phyloP scores from a whole-genome alignment of 176 grass and related monocot species.

The Cenchrus americanus region DNA sequence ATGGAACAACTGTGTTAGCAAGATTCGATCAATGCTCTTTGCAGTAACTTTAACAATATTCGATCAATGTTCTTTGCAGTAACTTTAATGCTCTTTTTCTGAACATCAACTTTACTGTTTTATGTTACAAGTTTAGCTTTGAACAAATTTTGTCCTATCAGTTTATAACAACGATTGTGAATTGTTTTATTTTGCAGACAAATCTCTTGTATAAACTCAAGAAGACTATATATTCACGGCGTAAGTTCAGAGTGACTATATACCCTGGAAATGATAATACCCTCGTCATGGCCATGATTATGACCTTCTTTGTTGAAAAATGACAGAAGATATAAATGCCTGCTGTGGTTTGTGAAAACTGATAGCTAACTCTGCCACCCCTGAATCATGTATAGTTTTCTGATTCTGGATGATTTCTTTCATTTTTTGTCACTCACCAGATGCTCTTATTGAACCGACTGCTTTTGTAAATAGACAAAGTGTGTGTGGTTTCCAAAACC shows the following conservation, averaged over 20 bases:
- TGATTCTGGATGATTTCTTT: constrained; percentile 7
- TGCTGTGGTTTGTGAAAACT: constrained; percentile 25
- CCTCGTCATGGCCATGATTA: constrained; percentile 75
- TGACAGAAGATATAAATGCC: not conserved
- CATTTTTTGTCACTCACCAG: constrained; percentile 26
- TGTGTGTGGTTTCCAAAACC: not conserved
- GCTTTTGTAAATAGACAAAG: not conserved
- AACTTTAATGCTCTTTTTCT: too few relatives aligned
- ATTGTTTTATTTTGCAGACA: constrained; percentile 60
- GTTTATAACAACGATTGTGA: not conserved
- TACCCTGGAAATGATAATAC: constrained; percentile 89
- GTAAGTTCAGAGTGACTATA: constrained; percentile 81
- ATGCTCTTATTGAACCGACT: constrained; percentile 21
- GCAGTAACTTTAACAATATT: not conserved
- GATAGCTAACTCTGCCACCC: not conserved
- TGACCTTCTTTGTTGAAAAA: constrained; percentile 65
- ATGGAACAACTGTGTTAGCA: not conserved
- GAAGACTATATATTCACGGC: constrained; percentile 76
- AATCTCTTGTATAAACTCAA: constrained; percentile 86
- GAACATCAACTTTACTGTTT: not conserved
- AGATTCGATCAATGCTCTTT: constrained; percentile 16
- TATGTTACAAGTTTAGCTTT: constrained; percentile 3
- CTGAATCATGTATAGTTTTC: constrained; percentile 9
- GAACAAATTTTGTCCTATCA: not conserved
- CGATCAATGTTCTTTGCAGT: constrained; percentile 6